A percentile compares a stretch with the other conserved stretches of the same genome.
phyloP scores from a whole-genome alignment of 2,329 filamentous ascomycete species.

The Colletotrichum caudatum region DNA sequence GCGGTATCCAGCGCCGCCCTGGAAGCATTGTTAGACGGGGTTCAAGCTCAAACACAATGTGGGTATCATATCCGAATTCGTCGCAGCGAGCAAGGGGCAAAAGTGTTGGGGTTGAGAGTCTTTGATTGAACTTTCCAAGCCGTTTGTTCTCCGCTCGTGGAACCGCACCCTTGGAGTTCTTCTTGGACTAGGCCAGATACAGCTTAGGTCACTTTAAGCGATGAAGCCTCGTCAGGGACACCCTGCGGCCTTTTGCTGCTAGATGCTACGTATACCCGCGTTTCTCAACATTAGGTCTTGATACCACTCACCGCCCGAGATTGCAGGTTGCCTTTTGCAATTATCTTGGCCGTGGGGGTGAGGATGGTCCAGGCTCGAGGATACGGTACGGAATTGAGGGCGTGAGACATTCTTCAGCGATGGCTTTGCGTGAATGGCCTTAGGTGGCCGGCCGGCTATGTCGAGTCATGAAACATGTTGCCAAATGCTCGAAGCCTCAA shows the following conservation, averaged over 20 bases:
- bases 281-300: constrained; percentile 30
- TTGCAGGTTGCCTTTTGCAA: constrained; percentile 27
- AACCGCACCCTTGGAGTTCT: constrained; percentile 28
- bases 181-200: background rate
- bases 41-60: constrained; percentile 34
- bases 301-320: constrained; percentile 31
- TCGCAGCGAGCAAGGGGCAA: constrained; percentile 27
- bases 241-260: background rate
- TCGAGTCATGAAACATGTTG: constrained; percentile 31
- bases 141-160: constrained; percentile 29
- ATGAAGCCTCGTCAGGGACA: constrained; percentile 22
- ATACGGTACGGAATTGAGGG: background rate
- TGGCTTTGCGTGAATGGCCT: background rate
- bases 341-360: background rate
- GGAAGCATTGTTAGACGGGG: constrained; percentile 23
- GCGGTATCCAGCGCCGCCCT: background rate
- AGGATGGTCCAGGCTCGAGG: background rate
- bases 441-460: background rate
- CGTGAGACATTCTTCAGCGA: constrained; percentile 14
- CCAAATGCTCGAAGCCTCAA: background rate
- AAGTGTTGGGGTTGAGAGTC: constrained; percentile 40
- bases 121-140: constrained; percentile 26
- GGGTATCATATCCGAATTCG: constrained; percentile 28
- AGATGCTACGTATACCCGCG: constrained; percentile 22
- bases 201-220: constrained; percentile 29